A percentile compares a stretch with the other conserved stretches of the same genome.
Conservation (phyloP, 1,284 basidiomycete species). For the Albatrellus sp. region DNA sequence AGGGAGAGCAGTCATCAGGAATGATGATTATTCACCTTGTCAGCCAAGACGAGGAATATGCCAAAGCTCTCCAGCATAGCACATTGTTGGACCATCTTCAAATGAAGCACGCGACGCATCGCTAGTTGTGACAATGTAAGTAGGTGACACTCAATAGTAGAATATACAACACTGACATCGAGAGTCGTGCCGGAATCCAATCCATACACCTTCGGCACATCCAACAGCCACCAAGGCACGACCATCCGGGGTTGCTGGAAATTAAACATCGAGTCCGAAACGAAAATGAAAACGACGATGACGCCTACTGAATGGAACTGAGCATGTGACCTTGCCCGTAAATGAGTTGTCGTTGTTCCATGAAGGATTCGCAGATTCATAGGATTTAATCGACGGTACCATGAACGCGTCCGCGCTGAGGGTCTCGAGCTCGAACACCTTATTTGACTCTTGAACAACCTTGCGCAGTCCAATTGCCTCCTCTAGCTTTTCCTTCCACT, state of each 20-base stretch:
- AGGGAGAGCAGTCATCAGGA: background rate
- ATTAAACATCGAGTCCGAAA: slow-evolving; percentile 1
- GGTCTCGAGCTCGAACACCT: slow-evolving; percentile 83
- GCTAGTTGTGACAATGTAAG: slow-evolving; percentile 29
- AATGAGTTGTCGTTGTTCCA: slow-evolving; percentile 65
- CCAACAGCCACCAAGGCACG: slow-evolving; percentile 84
- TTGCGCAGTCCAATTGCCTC: slow-evolving; percentile 79
- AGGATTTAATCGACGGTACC: slow-evolving; percentile 44
- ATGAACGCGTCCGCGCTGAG: slow-evolving; percentile 80
- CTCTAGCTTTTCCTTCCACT: slow-evolving; percentile 86
- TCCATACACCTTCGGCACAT: slow-evolving; percentile 94
- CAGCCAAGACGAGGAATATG: slow-evolving; percentile 89
- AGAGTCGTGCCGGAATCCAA: slow-evolving; percentile 84
- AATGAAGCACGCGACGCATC: slow-evolving; percentile 79
- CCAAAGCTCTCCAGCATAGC: slow-evolving; percentile 92
- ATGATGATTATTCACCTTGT: slow-evolving; percentile 46
- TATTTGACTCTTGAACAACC: slow-evolving; percentile 84
- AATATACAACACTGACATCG: slow-evolving; percentile 38
- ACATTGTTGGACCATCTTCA: slow-evolving; percentile 86
- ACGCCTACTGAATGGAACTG: slow-evolving; percentile 78
- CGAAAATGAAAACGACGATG: background rate
- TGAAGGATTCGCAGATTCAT: slow-evolving; percentile 30
- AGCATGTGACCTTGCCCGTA: slow-evolving; percentile 87
- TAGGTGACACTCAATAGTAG: slow-evolving; percentile 2
- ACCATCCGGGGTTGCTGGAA: slow-evolving; percentile 66